Evolutionary conservation across 495 filamentous ascomycete genomes (phyloP).

Genomic region (Podospora didyma): DNA sequence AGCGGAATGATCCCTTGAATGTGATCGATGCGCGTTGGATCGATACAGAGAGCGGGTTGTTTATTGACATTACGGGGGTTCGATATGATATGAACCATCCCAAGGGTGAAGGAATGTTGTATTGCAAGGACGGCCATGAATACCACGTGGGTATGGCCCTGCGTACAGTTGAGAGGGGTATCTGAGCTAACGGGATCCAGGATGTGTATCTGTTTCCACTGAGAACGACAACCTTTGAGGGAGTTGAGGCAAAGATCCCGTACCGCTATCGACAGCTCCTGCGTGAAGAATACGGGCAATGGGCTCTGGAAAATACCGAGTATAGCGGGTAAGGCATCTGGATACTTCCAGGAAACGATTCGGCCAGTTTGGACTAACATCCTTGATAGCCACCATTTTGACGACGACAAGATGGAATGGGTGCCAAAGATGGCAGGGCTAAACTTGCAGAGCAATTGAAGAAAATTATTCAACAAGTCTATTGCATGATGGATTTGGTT

Average conservation of each 20-base stretch:
- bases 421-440: constrained; percentile 12
- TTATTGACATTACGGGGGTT: constrained; percentile 64
- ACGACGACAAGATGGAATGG: constrained; percentile 33
- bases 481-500: too few species aligned
- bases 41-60: constrained; percentile 64
- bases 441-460: neutral
- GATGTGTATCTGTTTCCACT: constrained; percentile 38
- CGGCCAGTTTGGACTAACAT: neutral
- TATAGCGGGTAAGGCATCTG: constrained; percentile 46
- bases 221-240: constrained; percentile 56
- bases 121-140: constrained; percentile 40
- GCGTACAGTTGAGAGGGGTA: constrained; percentile 1
- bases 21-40: constrained; percentile 77
- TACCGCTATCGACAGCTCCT: constrained; percentile 59
- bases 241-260: constrained; percentile 56
- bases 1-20: constrained; percentile 57
- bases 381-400: constrained; percentile 34
- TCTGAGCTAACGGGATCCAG: constrained; percentile 14
- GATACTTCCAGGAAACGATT: constrained; percentile 11
- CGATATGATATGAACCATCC: constrained; percentile 27
- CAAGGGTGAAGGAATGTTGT: constrained; percentile 31
- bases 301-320: constrained; percentile 46
- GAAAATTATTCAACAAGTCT: too few species aligned
- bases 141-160: constrained; percentile 29
- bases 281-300: constrained; percentile 53